Conservation (phyloP, 2,329 filamentous ascomycete genomes). For the Dryadomyces quercivorus region DNA sequence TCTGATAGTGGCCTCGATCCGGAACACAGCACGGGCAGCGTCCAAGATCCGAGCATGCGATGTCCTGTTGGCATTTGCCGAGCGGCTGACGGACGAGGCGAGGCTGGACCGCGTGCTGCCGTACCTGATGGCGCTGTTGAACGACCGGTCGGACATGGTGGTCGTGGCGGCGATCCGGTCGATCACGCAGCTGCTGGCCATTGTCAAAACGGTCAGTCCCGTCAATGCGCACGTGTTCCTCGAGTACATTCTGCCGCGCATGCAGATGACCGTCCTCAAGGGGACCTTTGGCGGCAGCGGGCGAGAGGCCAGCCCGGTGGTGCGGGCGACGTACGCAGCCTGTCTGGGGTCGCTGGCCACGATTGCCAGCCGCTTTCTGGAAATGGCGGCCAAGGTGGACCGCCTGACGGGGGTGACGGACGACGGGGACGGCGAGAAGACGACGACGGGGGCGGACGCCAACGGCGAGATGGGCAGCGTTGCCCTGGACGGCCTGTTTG, state of each 20-base stretch:
- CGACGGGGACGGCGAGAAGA: slow-evolving; percentile 2
- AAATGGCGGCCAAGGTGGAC: slow-evolving; percentile 35
- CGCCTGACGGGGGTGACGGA: slow-evolving; percentile 3
- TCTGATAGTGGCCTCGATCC: slow-evolving; percentile 74
- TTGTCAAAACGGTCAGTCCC: slow-evolving; percentile 78
- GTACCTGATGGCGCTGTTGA: slow-evolving; percentile 72
- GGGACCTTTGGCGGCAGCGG: slow-evolving; percentile 23
- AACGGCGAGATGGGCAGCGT: background rate
- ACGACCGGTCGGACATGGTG: slow-evolving; percentile 73
- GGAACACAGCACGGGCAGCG: slow-evolving; percentile 81
- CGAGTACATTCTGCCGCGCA: slow-evolving; percentile 54
- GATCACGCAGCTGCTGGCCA: slow-evolving; percentile 75
- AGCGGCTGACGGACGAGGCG: slow-evolving; percentile 84
- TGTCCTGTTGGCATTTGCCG: slow-evolving; percentile 79
- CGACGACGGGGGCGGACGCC: slow-evolving; percentile 26
- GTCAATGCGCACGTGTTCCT: slow-evolving; percentile 59
- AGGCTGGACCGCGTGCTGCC: slow-evolving; percentile 89
- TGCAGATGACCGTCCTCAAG: slow-evolving; percentile 40
- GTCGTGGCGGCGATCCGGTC: slow-evolving; percentile 75
- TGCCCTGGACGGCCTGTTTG: slow-evolving; percentile 67
- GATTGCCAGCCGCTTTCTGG: slow-evolving; percentile 73
- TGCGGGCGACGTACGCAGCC: slow-evolving; percentile 84
- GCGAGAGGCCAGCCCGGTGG: slow-evolving; percentile 34
- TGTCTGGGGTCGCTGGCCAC: slow-evolving; percentile 81
- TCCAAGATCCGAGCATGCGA: slow-evolving; percentile 84